Evolutionary conservation across 192 early-diverging fungal genomes (phyloP), one percentile per base, ranked within the genome.

Genomic region (Backusella macrospora): DNA sequence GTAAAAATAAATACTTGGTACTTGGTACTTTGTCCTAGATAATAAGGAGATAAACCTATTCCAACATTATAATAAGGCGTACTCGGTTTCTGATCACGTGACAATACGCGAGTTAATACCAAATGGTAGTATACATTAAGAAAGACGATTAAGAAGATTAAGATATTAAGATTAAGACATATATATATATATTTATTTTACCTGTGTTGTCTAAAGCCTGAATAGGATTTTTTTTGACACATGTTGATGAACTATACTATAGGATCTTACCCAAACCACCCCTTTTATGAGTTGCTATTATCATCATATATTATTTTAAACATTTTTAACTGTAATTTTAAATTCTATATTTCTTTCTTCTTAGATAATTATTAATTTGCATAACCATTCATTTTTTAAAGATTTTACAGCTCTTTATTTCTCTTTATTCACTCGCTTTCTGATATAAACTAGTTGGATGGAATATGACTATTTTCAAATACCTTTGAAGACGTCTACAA

Each of bases 211-310:
- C 52, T 7, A 49, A n/a, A 49, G n/a, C 48, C 52, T 59, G 21
- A 59, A 59, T 26, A 59, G 52, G 52, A 23, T 52, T 59, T 18
- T 49, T 21, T 59, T 59, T 59, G 52, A 59, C 52, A 59, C 52
- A 59, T 59, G 52, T 59, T 59, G 52, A 59, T 59, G 10, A 26
- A 59, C 26, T 12, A 23, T 59, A 10, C 21, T 21, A 23, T 59
- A 59, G 26, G 21, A 59, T 59, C 52, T 12, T n/a, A 52, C 48
- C 16, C 8, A 49, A 49, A 49, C 18, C 18, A 26, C 52, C 52
- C 52, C 21, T 59, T 59, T 59, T 9, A 59, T 59, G 26, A 26
- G 4, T 34, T 34, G 29, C 29, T 34, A 34, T 34, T 34, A 34
- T 4, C 9, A 26, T 21, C 21, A 23, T 26, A 12, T 59, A 59